Evolutionary conservation across 495 filamentous ascomycete species (phyloP).

Genomic region (Penicillium longicatenatum): DNA sequence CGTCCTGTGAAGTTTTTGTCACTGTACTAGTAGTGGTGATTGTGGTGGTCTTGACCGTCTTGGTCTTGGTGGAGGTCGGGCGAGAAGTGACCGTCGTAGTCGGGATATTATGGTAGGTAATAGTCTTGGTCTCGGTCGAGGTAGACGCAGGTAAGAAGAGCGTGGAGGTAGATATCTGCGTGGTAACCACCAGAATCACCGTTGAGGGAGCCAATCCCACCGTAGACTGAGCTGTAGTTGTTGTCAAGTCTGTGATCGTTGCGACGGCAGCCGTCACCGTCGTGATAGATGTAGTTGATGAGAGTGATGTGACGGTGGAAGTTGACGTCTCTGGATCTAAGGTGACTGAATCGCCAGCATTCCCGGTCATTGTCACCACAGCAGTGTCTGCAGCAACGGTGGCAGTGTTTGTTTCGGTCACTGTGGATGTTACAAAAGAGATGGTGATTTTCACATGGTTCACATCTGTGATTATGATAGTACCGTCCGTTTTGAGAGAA

Average conservation of each 20-base stretch:
- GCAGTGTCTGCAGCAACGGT: not conserved
- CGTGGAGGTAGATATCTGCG: not conserved
- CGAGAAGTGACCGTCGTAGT: conserved; percentile 7
- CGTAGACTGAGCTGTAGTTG: not conserved
- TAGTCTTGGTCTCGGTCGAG: conserved; percentile 6
- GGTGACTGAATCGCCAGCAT: not conserved
- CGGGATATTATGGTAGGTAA: not conserved
- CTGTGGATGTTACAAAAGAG: not conserved
- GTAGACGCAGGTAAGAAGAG: not conserved
- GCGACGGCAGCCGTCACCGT: not conserved
- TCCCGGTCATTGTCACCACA: not conserved
- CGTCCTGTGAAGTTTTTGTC: conserved; percentile 3
- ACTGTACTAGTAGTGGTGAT: conserved; percentile 5
- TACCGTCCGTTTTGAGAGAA: too few relatives aligned
- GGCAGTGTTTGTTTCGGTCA: not conserved
- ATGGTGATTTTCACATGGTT: not conserved
- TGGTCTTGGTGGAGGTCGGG: conserved; percentile 2
- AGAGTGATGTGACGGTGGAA: not conserved
- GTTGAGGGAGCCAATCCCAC: not conserved
- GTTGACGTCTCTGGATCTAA: not conserved
- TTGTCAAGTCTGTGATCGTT: not conserved
- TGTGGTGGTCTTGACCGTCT: conserved; percentile 4
- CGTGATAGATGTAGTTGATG: not conserved
- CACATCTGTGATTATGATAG: not conserved
- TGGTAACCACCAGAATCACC: conserved; percentile 1